These are phyloP conservation scores for Ziziphus jujuba DNA, from an alignment of 306 rosid genomes.

Conservation along the genomic window DNA sequence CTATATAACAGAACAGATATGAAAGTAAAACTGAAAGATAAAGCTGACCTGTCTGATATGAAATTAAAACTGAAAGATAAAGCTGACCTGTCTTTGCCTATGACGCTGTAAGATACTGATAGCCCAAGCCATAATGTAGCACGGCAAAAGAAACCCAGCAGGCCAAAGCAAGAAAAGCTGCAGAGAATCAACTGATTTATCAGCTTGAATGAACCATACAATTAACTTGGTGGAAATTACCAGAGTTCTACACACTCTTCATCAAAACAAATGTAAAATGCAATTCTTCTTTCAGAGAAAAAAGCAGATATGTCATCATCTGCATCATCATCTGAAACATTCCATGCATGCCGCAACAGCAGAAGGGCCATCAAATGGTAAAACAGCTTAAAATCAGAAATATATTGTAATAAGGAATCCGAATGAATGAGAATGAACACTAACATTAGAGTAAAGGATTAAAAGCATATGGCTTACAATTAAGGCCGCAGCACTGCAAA, in stretches of 20 bases:
- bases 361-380: constrained; percentile 90
- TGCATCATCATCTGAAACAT: constrained; percentile 65
- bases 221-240: neutral
- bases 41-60: constrained; percentile 70
- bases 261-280: neutral
- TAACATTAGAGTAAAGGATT: neutral
- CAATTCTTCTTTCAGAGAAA: constrained; percentile 62
- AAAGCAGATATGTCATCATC: constrained; percentile 67
- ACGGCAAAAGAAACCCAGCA: constrained; percentile 96
- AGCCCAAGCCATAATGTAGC: constrained; percentile 99
- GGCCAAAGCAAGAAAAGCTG: constrained; percentile 82
- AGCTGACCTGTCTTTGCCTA: constrained; percentile 86
- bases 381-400: constrained; percentile 4
- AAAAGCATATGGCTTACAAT: constrained; percentile 56
- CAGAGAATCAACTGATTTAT: constrained; percentile 20
- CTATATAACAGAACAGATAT: too few relatives aligned
- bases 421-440: neutral
- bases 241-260: neutral
- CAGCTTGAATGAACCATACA: constrained; percentile 6
- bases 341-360: constrained; percentile 80
- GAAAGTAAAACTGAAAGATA: neutral
- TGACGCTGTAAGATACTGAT: constrained; percentile 92
- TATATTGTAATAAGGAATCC: neutral
- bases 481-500: constrained; percentile 92
- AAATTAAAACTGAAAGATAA: constrained; percentile 3